Evolutionary conservation across 805 yeast genomes (phyloP), one percentile per base, ranked within the genome.

Genomic region (Candida insectorum): DNA sequence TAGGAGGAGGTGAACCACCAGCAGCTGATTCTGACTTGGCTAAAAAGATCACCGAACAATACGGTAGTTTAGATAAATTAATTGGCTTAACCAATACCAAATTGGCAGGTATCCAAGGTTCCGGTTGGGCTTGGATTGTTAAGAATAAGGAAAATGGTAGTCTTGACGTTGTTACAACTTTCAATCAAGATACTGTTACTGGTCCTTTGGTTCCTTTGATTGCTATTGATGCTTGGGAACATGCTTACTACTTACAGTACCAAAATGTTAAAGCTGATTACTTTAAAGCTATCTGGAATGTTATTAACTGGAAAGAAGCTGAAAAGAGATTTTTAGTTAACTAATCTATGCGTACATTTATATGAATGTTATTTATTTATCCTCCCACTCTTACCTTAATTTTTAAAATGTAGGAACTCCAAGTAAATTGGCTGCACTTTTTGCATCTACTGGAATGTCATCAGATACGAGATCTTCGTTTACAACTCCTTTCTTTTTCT

Each of bases 371-470:
- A 14, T 28, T 27, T 10, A 22, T 13, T 24, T 23, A 19, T 33
- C 15, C 28, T 8, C 16, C 18, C 21, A 14, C 20, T 17, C 5
- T 2, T n/a, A 19, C 24, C 7, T 9, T 15, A 16, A 9, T 13
- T 28, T 18, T 14, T 21, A 34, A 47, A 85, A 85, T 4, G 85
- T 77, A 2, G 91, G 78, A 4, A 79, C 79, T 1, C 96, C 95
- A 17, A 89, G 65, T 25, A 91, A 48, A 22, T 77, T 67, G 0
- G 96, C 97, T 1, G 96, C 97, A 48, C 79, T 80, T 40, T 76
- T 77, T 0, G 96, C 94, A 57, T 86, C 91, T 4, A 87, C 73
- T 4, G 25, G 28, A 8, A 9, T 42, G 1, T 42, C 49, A 10
- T 36, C 42, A 2, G 34, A 41, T n/a, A n/a, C n/a, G n/a, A n/a